Percentiles rank a stretch among this genome's conserved stretches.
These are phyloP conservation scores for Mycena rosella DNA, from an alignment of 768 basidiomycete genomes.

Conservation along the genomic window DNA sequence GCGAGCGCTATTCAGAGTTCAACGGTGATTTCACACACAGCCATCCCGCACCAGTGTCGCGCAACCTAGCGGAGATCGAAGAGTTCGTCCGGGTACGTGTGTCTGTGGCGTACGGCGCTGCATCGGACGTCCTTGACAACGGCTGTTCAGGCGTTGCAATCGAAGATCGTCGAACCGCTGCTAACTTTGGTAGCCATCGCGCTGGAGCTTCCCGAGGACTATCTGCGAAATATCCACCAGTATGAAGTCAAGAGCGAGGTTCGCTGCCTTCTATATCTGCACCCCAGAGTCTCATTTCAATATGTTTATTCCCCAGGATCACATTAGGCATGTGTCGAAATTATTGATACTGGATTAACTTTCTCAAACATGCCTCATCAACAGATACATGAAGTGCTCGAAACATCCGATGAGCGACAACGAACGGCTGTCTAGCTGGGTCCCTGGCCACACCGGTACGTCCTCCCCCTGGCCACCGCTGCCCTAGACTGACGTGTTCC, in stretches of 20 bases:
- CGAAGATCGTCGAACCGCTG: constrained; percentile 61
- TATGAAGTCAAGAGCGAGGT: constrained; percentile 62
- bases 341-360: background rate
- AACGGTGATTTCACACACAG: constrained; percentile 58
- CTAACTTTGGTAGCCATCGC: constrained; percentile 61
- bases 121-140: background rate
- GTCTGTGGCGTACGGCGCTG: background rate
- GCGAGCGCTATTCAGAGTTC: constrained; percentile 49
- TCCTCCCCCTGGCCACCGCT: background rate
- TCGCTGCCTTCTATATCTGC: background rate
- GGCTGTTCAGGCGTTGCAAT: constrained; percentile 51
- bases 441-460: constrained; percentile 57
- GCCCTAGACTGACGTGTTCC: too few species aligned
- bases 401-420: constrained; percentile 58
- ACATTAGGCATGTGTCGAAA: constrained; percentile 23
- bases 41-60: constrained; percentile 54
- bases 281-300: background rate
- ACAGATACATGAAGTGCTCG: constrained; percentile 70
- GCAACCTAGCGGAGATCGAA: constrained; percentile 58
- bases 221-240: constrained; percentile 59
- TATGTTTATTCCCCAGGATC: constrained; percentile 11
- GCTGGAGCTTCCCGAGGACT: constrained; percentile 65
- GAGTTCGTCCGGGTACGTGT: constrained; percentile 53
- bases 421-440: constrained; percentile 51
- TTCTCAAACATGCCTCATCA: constrained; percentile 44